phyloP scores from a whole-genome alignment of 768 basidiomycete genomes.

The Pleurotus ostreatus region DNA sequence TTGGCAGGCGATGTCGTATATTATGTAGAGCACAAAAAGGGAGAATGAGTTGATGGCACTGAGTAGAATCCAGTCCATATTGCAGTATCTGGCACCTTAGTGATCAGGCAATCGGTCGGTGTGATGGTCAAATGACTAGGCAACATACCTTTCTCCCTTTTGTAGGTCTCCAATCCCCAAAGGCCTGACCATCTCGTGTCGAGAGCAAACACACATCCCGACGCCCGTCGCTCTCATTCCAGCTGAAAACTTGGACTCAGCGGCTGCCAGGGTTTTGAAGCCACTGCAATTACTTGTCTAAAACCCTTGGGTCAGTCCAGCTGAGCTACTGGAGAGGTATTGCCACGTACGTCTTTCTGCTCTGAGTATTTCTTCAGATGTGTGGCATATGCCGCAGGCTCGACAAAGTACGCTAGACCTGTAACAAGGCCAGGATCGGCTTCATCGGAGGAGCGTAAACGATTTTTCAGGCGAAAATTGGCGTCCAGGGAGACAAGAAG shows the following conservation, averaged over 20 bases:
- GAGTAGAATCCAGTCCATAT: conserved; percentile 5
- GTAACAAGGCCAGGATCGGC: conserved; percentile 16
- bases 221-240: too few relatives aligned
- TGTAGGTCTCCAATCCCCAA: not conserved
- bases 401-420: conserved; percentile 19
- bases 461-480: conserved; percentile 22
- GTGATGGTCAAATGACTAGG: not conserved
- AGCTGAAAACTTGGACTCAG: too few relatives aligned
- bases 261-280: conserved; percentile 2
- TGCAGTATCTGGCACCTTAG: not conserved
- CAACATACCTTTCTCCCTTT: conserved; percentile 2
- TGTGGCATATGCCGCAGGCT: conserved; percentile 12
- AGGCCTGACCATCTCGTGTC: conserved; percentile 3
- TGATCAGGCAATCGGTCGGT: too few relatives aligned
- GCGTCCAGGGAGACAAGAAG: conserved; percentile 21
- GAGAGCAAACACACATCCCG: not conserved
- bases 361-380: conserved; percentile 8
- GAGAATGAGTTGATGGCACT: too few relatives aligned
- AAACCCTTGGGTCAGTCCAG: not conserved
- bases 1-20: not conserved
- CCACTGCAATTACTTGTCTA: not conserved
- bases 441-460: conserved; percentile 15
- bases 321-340: not conserved
- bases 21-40: not conserved
- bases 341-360: not conserved